Conservation (phyloP, 2,329 filamentous ascomycete genomes). For the Penicillium glabrum region DNA sequence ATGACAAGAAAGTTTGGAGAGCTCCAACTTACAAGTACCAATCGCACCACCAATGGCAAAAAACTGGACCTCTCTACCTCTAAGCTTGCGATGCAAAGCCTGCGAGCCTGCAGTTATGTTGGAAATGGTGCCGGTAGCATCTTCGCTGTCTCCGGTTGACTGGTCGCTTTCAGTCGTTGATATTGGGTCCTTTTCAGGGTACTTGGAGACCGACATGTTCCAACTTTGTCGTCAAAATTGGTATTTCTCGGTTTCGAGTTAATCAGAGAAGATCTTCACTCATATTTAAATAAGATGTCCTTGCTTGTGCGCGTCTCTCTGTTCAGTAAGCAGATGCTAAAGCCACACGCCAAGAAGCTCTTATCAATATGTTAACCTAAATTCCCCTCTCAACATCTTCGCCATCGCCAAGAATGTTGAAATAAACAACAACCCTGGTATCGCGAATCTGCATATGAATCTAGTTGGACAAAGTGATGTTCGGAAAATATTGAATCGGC, state of each 20-base stretch:
- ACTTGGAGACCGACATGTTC: too few relatives aligned
- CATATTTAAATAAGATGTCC: not conserved
- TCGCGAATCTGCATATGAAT: not conserved
- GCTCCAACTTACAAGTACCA: slow-evolving; percentile 29
- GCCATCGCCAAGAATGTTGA: not conserved
- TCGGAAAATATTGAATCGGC: not conserved
- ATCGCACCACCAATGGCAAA: slow-evolving; percentile 36
- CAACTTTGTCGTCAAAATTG: too few relatives aligned
- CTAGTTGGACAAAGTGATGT: not conserved
- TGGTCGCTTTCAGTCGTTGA: too few relatives aligned
- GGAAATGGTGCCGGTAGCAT: too few relatives aligned
- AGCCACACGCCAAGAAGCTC: not conserved
- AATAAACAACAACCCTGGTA: not conserved
- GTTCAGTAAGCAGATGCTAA: not conserved
- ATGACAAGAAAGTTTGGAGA: too few relatives aligned
- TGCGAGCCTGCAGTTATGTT: too few relatives aligned
- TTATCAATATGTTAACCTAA: not conserved
- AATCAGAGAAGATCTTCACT: not conserved
- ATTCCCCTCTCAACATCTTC: not conserved
- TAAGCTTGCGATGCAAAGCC: too few relatives aligned
- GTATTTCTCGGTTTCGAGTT: too few relatives aligned
- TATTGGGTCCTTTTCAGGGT: too few relatives aligned
- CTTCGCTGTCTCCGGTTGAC: too few relatives aligned
- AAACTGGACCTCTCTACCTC: too few relatives aligned
- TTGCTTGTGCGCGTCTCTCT: not conserved